These are phyloP conservation scores for Ogataea angusta DNA, from an alignment of 805 yeast species.

Conservation along the genomic window DNA sequence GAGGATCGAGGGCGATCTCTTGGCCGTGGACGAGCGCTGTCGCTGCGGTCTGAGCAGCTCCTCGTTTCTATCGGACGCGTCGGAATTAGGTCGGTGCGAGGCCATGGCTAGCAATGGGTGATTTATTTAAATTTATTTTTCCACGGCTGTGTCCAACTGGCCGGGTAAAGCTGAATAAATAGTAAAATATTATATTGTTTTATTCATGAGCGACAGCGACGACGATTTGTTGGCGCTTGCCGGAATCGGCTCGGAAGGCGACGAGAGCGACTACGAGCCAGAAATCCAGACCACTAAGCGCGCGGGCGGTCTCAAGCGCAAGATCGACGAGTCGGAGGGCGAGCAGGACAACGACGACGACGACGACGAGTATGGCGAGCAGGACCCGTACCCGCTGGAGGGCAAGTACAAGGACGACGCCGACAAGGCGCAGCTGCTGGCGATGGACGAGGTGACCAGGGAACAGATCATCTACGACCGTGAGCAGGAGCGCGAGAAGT, in stretches of 20 bases:
- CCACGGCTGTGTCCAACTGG: conserved; percentile 1
- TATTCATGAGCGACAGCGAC: conserved; percentile 75
- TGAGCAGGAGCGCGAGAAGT: conserved; percentile 86
- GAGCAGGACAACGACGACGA: conserved; percentile 10
- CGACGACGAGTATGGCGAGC: conserved; percentile 38
- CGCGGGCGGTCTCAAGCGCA: conserved; percentile 17
- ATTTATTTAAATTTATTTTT: not conserved
- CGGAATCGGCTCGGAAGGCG: conserved; percentile 56
- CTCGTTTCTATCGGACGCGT: not conserved
- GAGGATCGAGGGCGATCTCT: conserved; percentile 87
- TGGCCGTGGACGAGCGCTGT: conserved; percentile 48
- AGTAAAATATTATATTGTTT: not conserved
- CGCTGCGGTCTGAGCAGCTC: conserved; percentile 1
- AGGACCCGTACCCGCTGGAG: conserved; percentile 88
- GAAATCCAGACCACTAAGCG: conserved; percentile 29
- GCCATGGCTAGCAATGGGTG: not conserved
- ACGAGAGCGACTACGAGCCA: conserved; percentile 37
- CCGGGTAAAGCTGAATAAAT: conserved; percentile 5
- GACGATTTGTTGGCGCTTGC: conserved; percentile 96
- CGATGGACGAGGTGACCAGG: conserved; percentile 87
- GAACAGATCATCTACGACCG: conserved; percentile 91
- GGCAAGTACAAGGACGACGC: conserved; percentile 83
- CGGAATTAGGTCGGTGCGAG: conserved; percentile 1
- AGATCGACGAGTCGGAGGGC: conserved; percentile 34
- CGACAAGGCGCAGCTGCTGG: conserved; percentile 63